Evolutionary conservation across 2,329 filamentous ascomycete species (phyloP).

Genomic region (Claviceps sp.): DNA sequence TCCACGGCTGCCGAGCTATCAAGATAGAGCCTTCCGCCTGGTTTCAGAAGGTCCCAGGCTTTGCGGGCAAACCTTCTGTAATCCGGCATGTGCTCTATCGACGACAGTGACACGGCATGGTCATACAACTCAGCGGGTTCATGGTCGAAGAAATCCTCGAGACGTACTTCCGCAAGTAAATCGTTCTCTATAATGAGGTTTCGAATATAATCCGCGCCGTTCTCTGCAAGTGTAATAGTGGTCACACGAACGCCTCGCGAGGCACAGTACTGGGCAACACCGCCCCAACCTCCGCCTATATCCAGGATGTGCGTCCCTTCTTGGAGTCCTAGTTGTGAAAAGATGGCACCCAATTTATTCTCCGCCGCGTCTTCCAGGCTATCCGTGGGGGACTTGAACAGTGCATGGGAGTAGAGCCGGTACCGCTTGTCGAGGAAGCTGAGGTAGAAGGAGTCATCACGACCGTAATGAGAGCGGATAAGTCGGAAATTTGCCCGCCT

Average conservation of each 20-base stretch:
- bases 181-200: neutral
- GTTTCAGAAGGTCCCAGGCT: neutral
- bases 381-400: neutral
- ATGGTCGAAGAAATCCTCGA: constrained; percentile 3
- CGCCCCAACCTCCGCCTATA: constrained; percentile 2
- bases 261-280: constrained; percentile 1
- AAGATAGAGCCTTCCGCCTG: constrained; percentile 1
- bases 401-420: constrained; percentile 1
- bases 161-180: neutral
- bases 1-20: constrained; percentile 1
- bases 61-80: neutral
- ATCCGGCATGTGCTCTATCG: constrained; percentile 3
- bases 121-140: neutral
- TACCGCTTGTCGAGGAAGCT: neutral
- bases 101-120: neutral
- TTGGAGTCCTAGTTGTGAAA: neutral
- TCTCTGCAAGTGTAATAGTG: neutral
- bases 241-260: constrained; percentile 1
- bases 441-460: neutral
- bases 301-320: constrained; percentile 1
- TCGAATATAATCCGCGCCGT: neutral
- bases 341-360: constrained; percentile 1
- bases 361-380: neutral
- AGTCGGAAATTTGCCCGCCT: neutral
- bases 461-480: neutral